Evolutionary conservation across 495 filamentous ascomycete genomes (phyloP), one percentile per base, ranked within the genome.

Genomic region (Thozetella sp.): DNA sequence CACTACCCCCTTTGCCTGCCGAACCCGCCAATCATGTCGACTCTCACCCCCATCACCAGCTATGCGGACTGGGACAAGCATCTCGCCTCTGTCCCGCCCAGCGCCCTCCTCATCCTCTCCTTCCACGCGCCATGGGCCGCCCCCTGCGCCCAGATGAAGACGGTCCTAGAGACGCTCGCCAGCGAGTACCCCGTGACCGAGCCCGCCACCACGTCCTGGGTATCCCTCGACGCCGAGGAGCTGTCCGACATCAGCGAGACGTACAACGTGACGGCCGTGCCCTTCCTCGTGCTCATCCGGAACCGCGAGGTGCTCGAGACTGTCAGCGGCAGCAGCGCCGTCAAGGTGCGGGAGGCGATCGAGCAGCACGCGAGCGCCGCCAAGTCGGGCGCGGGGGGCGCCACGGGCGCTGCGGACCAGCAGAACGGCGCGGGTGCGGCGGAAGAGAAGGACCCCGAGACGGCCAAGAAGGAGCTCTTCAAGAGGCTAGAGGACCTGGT

Each of bases 91-190:
- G 81, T 93, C 17, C 84, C 90, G 0, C 64, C 87, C 3, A 80
- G 86, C 4, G 82, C 89, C 12, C 84, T 97, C 34, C 76, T 91
- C 52, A 85, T 97, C 64, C 83, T 97, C 65, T 97, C 93, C 72
- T 98, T 98, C 79, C 88, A 97, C 75, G 90, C 96, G 0, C 89
- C 93, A 66, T 98, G 96, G 95, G 95, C 96, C n/a, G 92, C 90
- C 25, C 95, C 93, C 13, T 98, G 95, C 80, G 83, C 89, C 55
- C 93, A 97, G 75, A 97, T 97, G 93, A 83, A 85, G 63, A 87
- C 85, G n/a, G 89, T 97, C 56, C 87, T 99, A 58, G 77, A 82
- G 66, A 88, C 91, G 26, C 89, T 99, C 58, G 93, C 93, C 56
- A 83, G 85, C 61, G 89, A 93, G 63, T 94, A 95, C 76, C 84